phyloP scores from a whole-genome alignment of 805 yeast genomes.

The Wickerhamiella galacta region DNA sequence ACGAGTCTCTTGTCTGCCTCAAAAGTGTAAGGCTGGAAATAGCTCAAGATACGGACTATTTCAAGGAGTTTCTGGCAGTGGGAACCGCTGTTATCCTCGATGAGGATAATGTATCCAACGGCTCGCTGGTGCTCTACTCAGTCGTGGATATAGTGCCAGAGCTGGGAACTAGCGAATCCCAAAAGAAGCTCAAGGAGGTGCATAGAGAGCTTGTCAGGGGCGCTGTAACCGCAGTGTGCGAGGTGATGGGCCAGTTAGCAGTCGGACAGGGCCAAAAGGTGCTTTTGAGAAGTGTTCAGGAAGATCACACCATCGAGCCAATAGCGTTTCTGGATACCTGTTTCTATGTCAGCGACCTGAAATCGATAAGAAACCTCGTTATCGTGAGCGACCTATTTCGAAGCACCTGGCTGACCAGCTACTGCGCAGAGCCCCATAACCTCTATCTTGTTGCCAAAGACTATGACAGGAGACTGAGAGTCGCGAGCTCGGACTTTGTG shows the following conservation, averaged over 20 bases:
- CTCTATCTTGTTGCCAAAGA: conserved; percentile 69
- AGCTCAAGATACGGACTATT: conserved; percentile 22
- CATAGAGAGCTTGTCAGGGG: conserved; percentile 66
- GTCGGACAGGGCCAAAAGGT: conserved; percentile 76
- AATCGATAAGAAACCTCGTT: conserved; percentile 69
- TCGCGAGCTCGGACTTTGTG: conserved; percentile 38
- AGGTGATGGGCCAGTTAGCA: conserved; percentile 66
- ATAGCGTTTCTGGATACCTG: conserved; percentile 88
- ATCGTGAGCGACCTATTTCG: conserved; percentile 66
- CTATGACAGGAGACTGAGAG: conserved; percentile 57
- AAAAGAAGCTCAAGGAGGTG: conserved; percentile 56
- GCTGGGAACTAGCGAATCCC: conserved; percentile 71
- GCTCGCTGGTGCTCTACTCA: conserved; percentile 58
- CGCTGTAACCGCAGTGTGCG: conserved; percentile 62
- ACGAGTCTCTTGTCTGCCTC: conserved; percentile 46
- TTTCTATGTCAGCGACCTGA: conserved; percentile 60
- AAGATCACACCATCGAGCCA: conserved; percentile 72
- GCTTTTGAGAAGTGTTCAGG: conserved; percentile 67
- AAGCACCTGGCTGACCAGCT: conserved; percentile 67
- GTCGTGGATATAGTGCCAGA: conserved; percentile 76
- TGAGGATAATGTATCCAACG: conserved; percentile 70
- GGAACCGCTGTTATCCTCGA: conserved; percentile 63
- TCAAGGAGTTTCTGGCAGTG: conserved; percentile 52
- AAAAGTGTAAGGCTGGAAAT: conserved; percentile 35
- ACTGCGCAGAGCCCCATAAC: conserved; percentile 88